A percentile compares a stretch with the other conserved stretches of the same genome.
Evolutionary conservation across 192 early-diverging fungal species (phyloP).

Genomic region (Gryganskiella cystojenkinii): DNA sequence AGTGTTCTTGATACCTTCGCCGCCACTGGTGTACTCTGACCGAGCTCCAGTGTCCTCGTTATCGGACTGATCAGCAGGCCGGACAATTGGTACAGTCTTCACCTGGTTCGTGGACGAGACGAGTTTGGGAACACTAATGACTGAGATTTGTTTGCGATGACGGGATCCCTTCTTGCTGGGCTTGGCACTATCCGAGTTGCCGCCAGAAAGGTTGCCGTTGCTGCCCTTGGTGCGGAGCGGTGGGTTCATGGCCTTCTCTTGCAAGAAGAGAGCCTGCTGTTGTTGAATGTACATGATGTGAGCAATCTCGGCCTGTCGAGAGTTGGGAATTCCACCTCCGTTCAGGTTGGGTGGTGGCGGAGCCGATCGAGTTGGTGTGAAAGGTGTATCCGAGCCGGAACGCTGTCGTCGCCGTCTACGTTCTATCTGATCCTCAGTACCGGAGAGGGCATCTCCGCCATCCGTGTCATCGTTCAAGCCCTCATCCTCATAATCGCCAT

Average conservation of each 20-base stretch:
- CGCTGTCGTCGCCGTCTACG: conserved; percentile 18
- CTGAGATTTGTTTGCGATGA: conserved; percentile 47
- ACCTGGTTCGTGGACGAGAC: conserved; percentile 43
- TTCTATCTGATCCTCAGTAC: conserved; percentile 34
- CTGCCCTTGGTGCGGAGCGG: conserved; percentile 30
- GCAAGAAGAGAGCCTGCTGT: conserved; percentile 48
- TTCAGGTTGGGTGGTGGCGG: conserved; percentile 32
- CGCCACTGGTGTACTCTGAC: conserved; percentile 49
- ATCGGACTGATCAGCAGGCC: conserved; percentile 46
- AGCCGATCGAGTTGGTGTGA: conserved; percentile 43
- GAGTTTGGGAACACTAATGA: conserved; percentile 47
- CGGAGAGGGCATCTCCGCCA: conserved; percentile 47
- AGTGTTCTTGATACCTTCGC: conserved; percentile 48
- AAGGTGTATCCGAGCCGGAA: conserved; percentile 7
- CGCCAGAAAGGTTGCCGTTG: conserved; percentile 44
- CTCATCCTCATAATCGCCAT: conserved; percentile 49
- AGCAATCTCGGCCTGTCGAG: conserved; percentile 46
- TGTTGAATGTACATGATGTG: conserved; percentile 54
- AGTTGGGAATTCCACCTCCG: conserved; percentile 16
- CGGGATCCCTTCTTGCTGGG: conserved; percentile 27
- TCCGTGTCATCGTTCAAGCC: conserved; percentile 40
- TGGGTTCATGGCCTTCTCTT: conserved; percentile 50
- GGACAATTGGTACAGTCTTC: conserved; percentile 49
- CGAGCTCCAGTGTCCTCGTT: conserved; percentile 44
- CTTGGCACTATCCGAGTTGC: conserved; percentile 36